Evolutionary conservation across 345 rosid genomes (phyloP), one percentile per base, ranked within the genome.

Genomic region (Kandelia obovata): DNA sequence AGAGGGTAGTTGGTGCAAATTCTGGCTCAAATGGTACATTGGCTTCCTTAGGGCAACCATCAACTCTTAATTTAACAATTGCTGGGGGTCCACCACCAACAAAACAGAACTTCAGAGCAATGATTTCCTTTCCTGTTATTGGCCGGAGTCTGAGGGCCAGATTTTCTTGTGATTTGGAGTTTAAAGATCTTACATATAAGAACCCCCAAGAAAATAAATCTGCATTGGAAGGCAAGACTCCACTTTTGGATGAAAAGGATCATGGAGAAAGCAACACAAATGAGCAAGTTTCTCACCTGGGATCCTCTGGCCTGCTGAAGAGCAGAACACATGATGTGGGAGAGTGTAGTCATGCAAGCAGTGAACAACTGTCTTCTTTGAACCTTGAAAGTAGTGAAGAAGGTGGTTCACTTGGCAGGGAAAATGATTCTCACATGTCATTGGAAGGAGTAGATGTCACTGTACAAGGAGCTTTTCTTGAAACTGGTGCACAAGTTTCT

Each of bases 1-100:
- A 53, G 15, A 59, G 75, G 43, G 71, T 53, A 47, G 71, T 39
- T 52, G 52, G 47, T 30, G 71, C 55, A 17, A 56, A 65, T 68
- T 51, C 73, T 56, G 68, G 73, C 56, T 72, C 80, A 34, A 79
- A 65, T 31, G 58, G 52, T 25, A 53, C 61, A 25, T 47, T 78
- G 53, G 77, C 76, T 65, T 64, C 73, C 52, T 58, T 70, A 46
- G 82, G 62, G 28, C 73, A 27, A 26, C 70, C 72, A 15, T 80
- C 95, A 53, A 77, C 61, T 83, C 80, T 85, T 69, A 86, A 83
- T 49, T 80, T 88, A 61, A 87, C 91, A 28, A 92, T 95, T 80
- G 99, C 97, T 16, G 97, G 99, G 61, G 99, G 98, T 74, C 97
- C 91, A 13, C 94, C 89, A 47, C 91, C 98, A 32, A 84, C 96